These are phyloP conservation scores for Friedmanniomyces endolithicus DNA, from an alignment of 495 filamentous ascomycete genomes.

Conservation along the genomic window DNA sequence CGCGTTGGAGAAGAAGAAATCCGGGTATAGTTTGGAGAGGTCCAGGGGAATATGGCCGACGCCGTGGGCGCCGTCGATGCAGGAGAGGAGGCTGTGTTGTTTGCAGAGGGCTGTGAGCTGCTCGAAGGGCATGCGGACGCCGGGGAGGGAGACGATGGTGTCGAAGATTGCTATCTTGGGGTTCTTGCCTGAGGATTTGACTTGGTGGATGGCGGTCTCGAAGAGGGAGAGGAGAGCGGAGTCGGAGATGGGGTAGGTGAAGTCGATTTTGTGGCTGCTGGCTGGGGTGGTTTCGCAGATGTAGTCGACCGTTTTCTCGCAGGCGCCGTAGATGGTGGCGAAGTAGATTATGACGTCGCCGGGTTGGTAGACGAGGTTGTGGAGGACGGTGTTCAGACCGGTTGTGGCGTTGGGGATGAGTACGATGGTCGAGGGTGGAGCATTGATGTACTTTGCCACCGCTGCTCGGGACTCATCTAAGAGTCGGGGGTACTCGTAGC, in stretches of 20 bases:
- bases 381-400: conserved; percentile 68
- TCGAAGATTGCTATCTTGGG: conserved; percentile 64
- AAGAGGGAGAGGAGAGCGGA: conserved; percentile 35
- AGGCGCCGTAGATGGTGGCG: conserved; percentile 62
- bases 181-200: conserved; percentile 13
- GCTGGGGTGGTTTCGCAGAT: conserved; percentile 47
- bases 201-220: conserved; percentile 2
- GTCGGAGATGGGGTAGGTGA: conserved; percentile 48
- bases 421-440: conserved; percentile 50
- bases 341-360: conserved; percentile 40
- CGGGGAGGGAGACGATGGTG: conserved; percentile 60
- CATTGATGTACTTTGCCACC: conserved; percentile 51
- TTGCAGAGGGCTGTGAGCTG: conserved; percentile 47
- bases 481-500: conserved; percentile 44
- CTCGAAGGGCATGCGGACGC: conserved; percentile 69
- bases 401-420: conserved; percentile 74
- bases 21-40: conserved; percentile 49
- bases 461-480: conserved; percentile 53
- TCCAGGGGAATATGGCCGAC: conserved; percentile 65
- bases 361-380: conserved; percentile 46
- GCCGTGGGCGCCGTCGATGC: conserved; percentile 74
- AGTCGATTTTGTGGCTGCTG: conserved; percentile 31
- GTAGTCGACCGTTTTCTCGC: conserved; percentile 57
- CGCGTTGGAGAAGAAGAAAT: conserved; percentile 74
- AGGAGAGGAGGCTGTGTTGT: conserved; percentile 47